Evolutionary conservation across 495 filamentous ascomycete genomes (phyloP), one percentile per base, ranked within the genome.

Genomic region (Parmelia sp.): DNA sequence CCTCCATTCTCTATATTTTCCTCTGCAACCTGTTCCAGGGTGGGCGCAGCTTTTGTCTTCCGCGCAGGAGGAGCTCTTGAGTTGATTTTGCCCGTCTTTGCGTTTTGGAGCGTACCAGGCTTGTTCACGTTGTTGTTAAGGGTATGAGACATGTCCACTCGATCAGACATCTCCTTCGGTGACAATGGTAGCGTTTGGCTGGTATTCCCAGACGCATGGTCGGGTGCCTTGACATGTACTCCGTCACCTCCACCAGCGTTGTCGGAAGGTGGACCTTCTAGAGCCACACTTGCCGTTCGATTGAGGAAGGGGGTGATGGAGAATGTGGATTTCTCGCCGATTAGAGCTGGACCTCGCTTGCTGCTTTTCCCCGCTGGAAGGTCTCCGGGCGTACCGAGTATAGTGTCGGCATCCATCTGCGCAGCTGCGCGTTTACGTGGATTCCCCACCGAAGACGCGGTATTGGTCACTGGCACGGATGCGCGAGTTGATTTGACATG

Each of bases 281-380:
- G 74, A 12, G 76, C 73, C n/a, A 79, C 75, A 68, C 79, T 87
- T 49, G 82, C 78, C 10, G 88, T 90, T 60, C 89, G 87, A 76
- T 93, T 95, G 36, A 97, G 76, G 74, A 92, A 95, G 1, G 92
- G 92, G 2, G 92, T 97, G 66, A 97, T 92, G 15, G 91, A 94
- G 71, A 97, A 97, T 25, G 80, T 84, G 1, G 91, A 96, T 73
- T 96, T 96, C 67, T 95, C 91, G 31, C 89, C 91, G 40, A 86
- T 75, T 45, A 86, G 69, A 0, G 83, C 83, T 21, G 83, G 79
- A 33, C 80, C 76, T 56, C 77, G 75, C 53, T 76, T 77, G 27
- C 73, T 77, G 64, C 79, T 79, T 63, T 85, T 86, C 69, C 82
- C 80, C 66, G 80, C 74, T 23, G 77, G 75, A 60, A 83, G 77